Base-by-base conservation (phyloP, 116 monocot species). In the Dioscorea cayenensis region DNA sequence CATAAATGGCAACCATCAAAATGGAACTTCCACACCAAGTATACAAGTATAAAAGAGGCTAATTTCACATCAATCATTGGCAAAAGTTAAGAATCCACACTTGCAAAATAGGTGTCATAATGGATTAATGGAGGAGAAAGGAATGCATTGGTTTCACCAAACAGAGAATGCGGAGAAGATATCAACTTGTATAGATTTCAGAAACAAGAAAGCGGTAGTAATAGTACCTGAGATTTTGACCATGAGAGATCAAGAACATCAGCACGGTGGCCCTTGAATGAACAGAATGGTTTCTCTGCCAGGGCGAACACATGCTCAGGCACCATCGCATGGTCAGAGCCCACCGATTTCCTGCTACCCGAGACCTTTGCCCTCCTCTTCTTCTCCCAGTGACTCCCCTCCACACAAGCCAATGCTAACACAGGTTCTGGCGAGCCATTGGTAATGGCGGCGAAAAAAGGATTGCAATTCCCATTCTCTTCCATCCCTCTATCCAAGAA, bases 231-330 rank as follows among this genome's bases (percentile, higher is more conserved):
- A 36, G 93, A 84, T 67, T 87, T 84, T 8, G 92, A 92, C 92
- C 92, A 92, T 66, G 89, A 92, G 64, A 92, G 89, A 66, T 89
- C 89, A 32, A 92, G 82, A 12, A 94, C 87, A 76, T 90, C 89
- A 60, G 79, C 76, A 10, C 21, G 16, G 60, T 94, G 93, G 1
- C 90, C 89, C 36, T 64, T 70, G 63, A 94, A 87, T 16, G 93
- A 81, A 60, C 75, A 81, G 6, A 90, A 58, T 0, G 93, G 93
- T 71, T 79, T 87, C 69, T 94, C 93, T 11, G 80, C 83, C 52
- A 94, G 73, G 1, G 83, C 68, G 79, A 94, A 94, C 23, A 83
- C 79, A 74, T 87, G 77, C 64, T 90, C 90, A 7, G 93, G 90
- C 68, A 90, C 65, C 89, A 90, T 79, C 55, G 89, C 32, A 37